phyloP scores from a whole-genome alignment of 345 rosid genomes.

The Gossypium longicalyx region DNA sequence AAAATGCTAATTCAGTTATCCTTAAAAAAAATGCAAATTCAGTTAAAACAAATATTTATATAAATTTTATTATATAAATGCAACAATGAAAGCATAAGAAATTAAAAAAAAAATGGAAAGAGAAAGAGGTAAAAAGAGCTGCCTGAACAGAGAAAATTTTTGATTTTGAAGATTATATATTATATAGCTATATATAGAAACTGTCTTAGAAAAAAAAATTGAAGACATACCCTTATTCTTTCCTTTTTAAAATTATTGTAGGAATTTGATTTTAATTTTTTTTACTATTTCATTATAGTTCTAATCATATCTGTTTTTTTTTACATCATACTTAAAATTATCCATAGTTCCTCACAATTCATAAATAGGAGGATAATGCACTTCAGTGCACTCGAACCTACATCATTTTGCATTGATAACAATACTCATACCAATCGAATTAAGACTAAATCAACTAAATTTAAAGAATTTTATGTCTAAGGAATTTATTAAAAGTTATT shows the following conservation, averaged over 20 bases:
- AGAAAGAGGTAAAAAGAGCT: background rate
- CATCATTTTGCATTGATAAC: rapidly evolving
- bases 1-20: background rate
- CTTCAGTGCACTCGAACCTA: rapidly evolving
- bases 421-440: rapidly evolving
- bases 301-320: no score
- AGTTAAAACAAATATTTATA: background rate
- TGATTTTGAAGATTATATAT: background rate
- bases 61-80: background rate
- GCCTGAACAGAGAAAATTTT: background rate
- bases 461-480: no score
- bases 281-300: no score
- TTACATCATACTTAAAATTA: no score
- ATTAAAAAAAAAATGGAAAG: background rate
- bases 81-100: background rate
- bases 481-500: no score
- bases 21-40: background rate
- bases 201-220: background rate
- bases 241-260: no score
- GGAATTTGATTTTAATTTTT: no score
- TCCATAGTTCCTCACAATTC: rapidly evolving
- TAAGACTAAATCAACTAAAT: no score
- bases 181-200: background rate
- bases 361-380: no score
- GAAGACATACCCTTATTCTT: background rate